Evolutionary conservation across 2,329 filamentous ascomycete species (phyloP).

Genomic region (Orbilia ellipsospora): DNA sequence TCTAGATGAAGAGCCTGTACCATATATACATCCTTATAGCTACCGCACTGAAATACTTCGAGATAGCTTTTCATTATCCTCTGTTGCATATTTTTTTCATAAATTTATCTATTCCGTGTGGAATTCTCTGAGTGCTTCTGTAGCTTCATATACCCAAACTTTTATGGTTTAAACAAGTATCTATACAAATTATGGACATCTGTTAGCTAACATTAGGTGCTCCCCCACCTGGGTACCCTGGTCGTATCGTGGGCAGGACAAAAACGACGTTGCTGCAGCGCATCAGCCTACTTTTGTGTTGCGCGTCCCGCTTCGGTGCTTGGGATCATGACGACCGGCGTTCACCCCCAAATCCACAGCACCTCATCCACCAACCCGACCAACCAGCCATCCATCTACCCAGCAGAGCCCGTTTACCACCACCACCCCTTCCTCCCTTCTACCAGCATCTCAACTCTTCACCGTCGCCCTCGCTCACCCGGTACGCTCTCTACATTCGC

Average conservation of each 20-base stretch:
- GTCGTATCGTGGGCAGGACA: neutral
- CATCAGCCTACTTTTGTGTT: conserved; percentile 42
- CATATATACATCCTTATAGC: too few relatives aligned
- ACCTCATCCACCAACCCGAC: conserved; percentile 14
- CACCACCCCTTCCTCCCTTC: neutral
- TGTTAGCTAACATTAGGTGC: too few relatives aligned
- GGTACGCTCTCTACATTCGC: conserved; percentile 10
- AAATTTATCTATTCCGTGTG: too few relatives aligned
- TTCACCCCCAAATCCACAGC: conserved; percentile 23
- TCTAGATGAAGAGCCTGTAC: too few relatives aligned
- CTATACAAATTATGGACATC: too few relatives aligned
- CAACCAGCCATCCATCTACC: neutral
- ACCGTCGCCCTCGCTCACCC: conserved; percentile 3
- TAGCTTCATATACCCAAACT: too few relatives aligned
- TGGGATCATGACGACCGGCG: conserved; percentile 34
- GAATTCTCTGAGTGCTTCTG: too few relatives aligned
- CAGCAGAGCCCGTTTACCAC: conserved; percentile 14
- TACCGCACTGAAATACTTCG: too few relatives aligned
- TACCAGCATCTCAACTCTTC: neutral
- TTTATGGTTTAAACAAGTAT: too few relatives aligned
- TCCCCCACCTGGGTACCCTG: neutral
- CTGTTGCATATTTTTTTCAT: too few relatives aligned
- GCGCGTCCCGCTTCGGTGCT: conserved; percentile 37
- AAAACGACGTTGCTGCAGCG: conserved; percentile 27
- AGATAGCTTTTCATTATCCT: too few relatives aligned